Conservation (phyloP, 2,329 filamentous ascomycete species). For the Fonsecaea erecta region DNA sequence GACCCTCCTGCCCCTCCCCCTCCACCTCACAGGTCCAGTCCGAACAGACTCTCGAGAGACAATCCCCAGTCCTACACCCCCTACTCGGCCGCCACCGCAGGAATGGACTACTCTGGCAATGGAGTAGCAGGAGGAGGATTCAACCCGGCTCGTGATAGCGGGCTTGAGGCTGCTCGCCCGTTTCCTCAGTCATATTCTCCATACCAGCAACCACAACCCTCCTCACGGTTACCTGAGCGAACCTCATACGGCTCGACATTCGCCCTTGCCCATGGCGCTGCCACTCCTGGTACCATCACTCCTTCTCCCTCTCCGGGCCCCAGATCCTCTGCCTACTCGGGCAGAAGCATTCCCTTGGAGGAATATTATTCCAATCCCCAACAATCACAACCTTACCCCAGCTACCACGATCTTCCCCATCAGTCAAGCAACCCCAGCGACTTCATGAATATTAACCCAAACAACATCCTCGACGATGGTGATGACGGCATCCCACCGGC, state of each 20-base stretch:
- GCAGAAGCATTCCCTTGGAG: constrained; percentile 57
- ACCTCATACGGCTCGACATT: constrained; percentile 34
- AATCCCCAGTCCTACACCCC: constrained; percentile 22
- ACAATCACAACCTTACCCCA: constrained; percentile 44
- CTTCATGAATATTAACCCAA: constrained; percentile 66
- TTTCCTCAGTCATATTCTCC: constrained; percentile 30
- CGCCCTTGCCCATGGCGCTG: constrained; percentile 36
- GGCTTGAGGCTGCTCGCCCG: constrained; percentile 23
- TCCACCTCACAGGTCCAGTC: constrained; percentile 41
- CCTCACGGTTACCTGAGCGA: constrained; percentile 27
- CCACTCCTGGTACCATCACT: constrained; percentile 38
- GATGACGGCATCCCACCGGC: constrained; percentile 78
- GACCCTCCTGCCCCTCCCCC: constrained; percentile 29
- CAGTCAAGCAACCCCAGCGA: constrained; percentile 59
- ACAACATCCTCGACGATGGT: constrained; percentile 82
- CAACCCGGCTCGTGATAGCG: constrained; percentile 19
- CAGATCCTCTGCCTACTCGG: constrained; percentile 44
- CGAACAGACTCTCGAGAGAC: constrained; percentile 37
- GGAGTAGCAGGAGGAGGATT: constrained; percentile 23
- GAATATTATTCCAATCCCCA: constrained; percentile 44
- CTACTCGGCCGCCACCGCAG: constrained; percentile 23
- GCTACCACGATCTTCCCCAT: constrained; percentile 67
- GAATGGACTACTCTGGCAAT: constrained; percentile 30
- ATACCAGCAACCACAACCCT: constrained; percentile 22
- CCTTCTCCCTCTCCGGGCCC: constrained; percentile 39